Conservation (phyloP, 1,284 basidiomycete genomes). For the Coniophora puteana region DNA sequence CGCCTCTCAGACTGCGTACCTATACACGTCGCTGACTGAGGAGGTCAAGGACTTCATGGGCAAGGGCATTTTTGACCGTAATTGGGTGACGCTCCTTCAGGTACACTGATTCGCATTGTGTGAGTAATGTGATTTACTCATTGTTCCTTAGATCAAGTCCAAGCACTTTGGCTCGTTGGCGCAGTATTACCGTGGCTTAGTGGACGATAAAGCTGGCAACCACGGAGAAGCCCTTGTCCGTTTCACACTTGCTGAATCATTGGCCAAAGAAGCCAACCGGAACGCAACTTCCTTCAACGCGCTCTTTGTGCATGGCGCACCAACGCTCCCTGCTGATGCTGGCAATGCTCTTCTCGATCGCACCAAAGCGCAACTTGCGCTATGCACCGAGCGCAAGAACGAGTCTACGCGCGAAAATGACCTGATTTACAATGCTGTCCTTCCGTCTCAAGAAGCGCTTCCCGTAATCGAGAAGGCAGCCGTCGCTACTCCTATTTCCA, state of each 20-base stretch:
- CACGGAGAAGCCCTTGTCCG: constrained; percentile 88
- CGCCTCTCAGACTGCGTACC: constrained; percentile 76
- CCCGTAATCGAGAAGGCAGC: constrained; percentile 77
- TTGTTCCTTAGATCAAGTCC: constrained; percentile 74
- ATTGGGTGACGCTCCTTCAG: constrained; percentile 87
- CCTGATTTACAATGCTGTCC: constrained; percentile 95
- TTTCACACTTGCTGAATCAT: constrained; percentile 73
- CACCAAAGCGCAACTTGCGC: constrained; percentile 77
- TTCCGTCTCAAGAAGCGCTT: constrained; percentile 80
- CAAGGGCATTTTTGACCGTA: constrained; percentile 93
- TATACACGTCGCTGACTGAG: constrained; percentile 80
- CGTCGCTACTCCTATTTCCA: constrained; percentile 80
- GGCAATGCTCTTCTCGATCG: constrained; percentile 77
- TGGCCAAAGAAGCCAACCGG: constrained; percentile 83
- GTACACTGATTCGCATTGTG: constrained; percentile 33
- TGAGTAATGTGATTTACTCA: constrained; percentile 1
- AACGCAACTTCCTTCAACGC: constrained; percentile 71
- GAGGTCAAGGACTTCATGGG: constrained; percentile 96
- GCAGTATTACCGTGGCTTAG: constrained; percentile 84
- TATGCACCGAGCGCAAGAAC: constrained; percentile 73
- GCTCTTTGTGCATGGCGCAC: constrained; percentile 70
- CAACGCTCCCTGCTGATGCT: constrained; percentile 88
- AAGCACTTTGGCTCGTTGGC: constrained; percentile 87
- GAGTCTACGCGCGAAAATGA: constrained; percentile 92
- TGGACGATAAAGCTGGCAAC: constrained; percentile 74